Percentiles rank a stretch among this genome's conserved stretches.
phyloP scores from a whole-genome alignment of 2,329 filamentous ascomycete species.

The Pyricularia sp. region DNA sequence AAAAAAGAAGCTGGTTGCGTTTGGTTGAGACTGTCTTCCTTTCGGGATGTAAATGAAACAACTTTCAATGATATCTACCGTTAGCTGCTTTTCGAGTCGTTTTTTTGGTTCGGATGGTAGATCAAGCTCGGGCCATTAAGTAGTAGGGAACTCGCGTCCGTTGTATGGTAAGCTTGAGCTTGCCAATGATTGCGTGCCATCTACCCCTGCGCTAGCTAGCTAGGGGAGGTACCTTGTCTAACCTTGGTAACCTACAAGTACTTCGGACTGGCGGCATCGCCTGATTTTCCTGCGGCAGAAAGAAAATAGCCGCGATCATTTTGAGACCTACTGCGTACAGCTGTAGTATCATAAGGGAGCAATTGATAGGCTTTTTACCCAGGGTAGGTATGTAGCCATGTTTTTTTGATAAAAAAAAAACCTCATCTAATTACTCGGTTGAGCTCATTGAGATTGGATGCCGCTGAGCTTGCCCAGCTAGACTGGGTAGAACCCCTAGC shows the following conservation, averaged over 20 bases:
- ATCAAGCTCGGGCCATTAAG: background rate
- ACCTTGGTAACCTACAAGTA: background rate
- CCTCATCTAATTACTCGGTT: background rate
- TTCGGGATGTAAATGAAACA: background rate
- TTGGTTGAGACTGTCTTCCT: background rate
- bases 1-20: background rate
- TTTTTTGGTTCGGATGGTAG: background rate
- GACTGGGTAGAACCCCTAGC: background rate
- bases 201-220: background rate
- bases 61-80: background rate
- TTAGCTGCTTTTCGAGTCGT: background rate
- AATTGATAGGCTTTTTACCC: background rate
- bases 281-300: background rate
- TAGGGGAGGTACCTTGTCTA: background rate
- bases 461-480: background rate
- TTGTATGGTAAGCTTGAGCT: background rate
- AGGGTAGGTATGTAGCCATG: too few species aligned
- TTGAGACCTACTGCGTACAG: background rate
- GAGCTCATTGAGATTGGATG: background rate
- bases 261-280: background rate
- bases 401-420: background rate
- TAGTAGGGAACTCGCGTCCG: background rate
- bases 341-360: background rate
- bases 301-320: background rate
- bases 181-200: background rate